phyloP scores from a whole-genome alignment of 495 filamentous ascomycete genomes.

The Parmelia sp. region DNA sequence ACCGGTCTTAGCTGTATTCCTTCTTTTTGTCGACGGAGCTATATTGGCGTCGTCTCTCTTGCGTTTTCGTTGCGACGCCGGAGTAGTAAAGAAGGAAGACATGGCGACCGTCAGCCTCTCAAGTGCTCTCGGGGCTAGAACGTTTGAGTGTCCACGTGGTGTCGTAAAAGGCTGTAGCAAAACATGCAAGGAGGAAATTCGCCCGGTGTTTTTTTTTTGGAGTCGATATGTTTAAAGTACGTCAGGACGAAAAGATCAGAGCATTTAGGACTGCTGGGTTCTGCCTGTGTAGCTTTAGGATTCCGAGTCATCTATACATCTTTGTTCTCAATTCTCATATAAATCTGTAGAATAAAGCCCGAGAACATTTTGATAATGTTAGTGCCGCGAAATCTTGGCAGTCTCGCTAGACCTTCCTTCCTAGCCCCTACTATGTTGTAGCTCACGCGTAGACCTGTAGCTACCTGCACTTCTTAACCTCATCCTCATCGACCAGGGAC shows the following conservation, averaged over 20 bases:
- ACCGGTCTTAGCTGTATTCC: slow-evolving; percentile 29
- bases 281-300: no score
- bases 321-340: neutral
- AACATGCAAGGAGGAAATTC: no score
- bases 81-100: slow-evolving; percentile 82
- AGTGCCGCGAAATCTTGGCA: slow-evolving; percentile 15
- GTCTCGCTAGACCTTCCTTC: slow-evolving; percentile 3
- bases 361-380: slow-evolving; percentile 12
- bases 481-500: neutral
- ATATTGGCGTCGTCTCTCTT: slow-evolving; percentile 54
- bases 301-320: no score
- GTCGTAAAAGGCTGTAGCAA: no score
- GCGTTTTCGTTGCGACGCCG: slow-evolving; percentile 71
- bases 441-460: slow-evolving; percentile 19
- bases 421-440: neutral
- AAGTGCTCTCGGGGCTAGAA: neutral
- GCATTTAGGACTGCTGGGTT: no score
- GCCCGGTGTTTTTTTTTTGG: no score
- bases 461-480: slow-evolving; percentile 3
- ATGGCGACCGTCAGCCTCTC: slow-evolving; percentile 36
- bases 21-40: slow-evolving; percentile 49
- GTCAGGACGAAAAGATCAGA: no score
- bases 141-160: neutral
- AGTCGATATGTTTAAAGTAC: no score
- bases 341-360: neutral